Evolutionary conservation across 202 grass and related monocot species (phyloP).

Genomic region (Brachypodium distachyon): DNA sequence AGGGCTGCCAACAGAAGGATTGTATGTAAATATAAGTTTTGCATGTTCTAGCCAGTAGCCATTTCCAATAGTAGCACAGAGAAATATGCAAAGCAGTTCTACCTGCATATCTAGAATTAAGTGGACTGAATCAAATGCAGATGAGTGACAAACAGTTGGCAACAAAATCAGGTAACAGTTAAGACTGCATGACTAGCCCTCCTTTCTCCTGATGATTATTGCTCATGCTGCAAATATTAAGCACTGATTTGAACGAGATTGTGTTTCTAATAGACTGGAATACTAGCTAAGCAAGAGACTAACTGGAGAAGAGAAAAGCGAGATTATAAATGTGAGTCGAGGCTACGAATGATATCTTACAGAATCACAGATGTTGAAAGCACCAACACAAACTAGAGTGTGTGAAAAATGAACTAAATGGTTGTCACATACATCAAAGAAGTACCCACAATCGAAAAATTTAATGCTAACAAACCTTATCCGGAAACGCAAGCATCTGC

Average conservation of each 20-base stretch:
- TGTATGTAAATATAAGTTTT: not conserved
- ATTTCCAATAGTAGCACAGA: not conserved
- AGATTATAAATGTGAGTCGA: not conserved
- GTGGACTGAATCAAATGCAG: not conserved
- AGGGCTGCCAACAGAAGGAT: not conserved
- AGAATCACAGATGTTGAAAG: slow-evolving; percentile 3
- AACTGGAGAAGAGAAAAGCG: not conserved
- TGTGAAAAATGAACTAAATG: not conserved
- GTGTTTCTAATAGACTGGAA: not conserved
- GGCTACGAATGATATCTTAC: not conserved
- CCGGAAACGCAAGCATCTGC: slow-evolving; percentile 70
- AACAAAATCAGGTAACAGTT: not conserved
- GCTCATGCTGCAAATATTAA: slow-evolving; percentile 10
- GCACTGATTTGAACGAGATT: not conserved
- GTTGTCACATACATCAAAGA: not conserved
- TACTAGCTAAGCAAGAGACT: not conserved
- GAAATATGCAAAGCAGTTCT: not conserved
- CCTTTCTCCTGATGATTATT: not conserved
- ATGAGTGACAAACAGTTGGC: not conserved
- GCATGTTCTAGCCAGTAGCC: no score
- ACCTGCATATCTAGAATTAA: not conserved
- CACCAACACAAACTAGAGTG: slow-evolving; percentile 4
- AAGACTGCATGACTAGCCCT: not conserved
- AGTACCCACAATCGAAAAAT: not conserved
- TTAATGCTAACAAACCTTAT: slow-evolving; percentile 68